Conservation (phyloP, 306 rosid genomes). For the Glycine soja region DNA sequence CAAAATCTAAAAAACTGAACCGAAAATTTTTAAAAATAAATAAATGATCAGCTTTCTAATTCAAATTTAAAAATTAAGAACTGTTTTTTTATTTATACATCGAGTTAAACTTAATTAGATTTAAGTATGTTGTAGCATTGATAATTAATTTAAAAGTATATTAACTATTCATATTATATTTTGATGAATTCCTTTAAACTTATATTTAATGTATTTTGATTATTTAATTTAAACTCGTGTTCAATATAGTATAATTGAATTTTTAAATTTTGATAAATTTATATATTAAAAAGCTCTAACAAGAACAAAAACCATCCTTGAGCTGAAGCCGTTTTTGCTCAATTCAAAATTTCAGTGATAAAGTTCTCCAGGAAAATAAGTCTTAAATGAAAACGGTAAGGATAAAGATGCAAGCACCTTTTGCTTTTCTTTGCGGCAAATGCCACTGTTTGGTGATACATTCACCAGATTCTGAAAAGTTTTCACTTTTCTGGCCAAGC, state of each 20-base stretch:
- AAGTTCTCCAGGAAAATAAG: neutral
- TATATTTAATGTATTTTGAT: neutral
- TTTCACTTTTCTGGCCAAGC: conserved; percentile 9
- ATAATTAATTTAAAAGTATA: neutral
- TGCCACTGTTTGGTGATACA: conserved; percentile 11
- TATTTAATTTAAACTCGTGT: neutral
- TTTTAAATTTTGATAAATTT: neutral
- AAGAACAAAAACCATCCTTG: too few species aligned
- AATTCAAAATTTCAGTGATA: neutral
- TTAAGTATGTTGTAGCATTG: neutral
- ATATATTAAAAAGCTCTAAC: neutral
- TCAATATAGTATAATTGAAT: neutral
- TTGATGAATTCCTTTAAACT: neutral
- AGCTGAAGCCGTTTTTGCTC: neutral
- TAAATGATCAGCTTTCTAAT: neutral
- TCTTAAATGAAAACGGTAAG: neutral
- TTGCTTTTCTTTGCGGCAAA: neutral
- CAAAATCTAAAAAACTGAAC: neutral
- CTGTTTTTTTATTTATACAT: too few species aligned
- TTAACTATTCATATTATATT: neutral
- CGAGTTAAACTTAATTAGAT: too few species aligned
- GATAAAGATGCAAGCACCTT: neutral
- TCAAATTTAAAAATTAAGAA: neutral
- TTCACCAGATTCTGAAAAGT: neutral
- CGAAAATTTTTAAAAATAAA: neutral